These are phyloP conservation scores for Barnettozyma sp. DNA, from an alignment of 805 yeast species.

Conservation along the genomic window DNA sequence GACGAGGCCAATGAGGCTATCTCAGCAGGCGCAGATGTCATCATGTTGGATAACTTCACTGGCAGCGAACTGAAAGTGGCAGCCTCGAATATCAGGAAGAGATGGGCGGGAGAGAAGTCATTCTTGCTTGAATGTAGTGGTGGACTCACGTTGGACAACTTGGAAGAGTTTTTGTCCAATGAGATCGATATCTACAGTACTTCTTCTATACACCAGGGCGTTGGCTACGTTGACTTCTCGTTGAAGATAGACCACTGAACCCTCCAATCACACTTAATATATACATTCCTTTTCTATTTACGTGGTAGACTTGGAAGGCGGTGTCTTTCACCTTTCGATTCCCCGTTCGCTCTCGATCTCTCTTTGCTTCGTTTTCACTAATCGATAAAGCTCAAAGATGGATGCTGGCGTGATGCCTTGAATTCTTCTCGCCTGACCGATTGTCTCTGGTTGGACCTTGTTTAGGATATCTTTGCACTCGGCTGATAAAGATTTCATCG, in stretches of 20 bases:
- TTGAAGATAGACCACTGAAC: slow-evolving; percentile 52
- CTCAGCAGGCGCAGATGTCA: slow-evolving; percentile 89
- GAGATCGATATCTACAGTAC: slow-evolving; percentile 89
- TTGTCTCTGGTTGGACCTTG: slow-evolving; percentile 73
- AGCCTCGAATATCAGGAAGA: slow-evolving; percentile 53
- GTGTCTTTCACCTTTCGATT: background rate
- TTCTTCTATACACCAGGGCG: slow-evolving; percentile 89
- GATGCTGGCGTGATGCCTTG: slow-evolving; percentile 97
- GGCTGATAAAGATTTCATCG: slow-evolving; percentile 56
- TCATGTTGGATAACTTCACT: slow-evolving; percentile 86
- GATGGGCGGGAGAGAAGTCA: slow-evolving; percentile 41
- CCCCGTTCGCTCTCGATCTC: slow-evolving; percentile 19
- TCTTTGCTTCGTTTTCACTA: slow-evolving; percentile 30
- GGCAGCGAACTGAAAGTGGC: slow-evolving; percentile 58
- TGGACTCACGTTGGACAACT: slow-evolving; percentile 69
- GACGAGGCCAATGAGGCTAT: slow-evolving; percentile 90
- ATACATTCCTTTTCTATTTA: too few species aligned
- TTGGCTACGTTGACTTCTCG: slow-evolving; percentile 74
- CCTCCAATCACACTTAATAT: background rate
- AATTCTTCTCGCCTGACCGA: slow-evolving; percentile 92
- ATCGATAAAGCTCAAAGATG: slow-evolving; percentile 64
- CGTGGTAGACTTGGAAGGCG: too few species aligned
- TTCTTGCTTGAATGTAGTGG: slow-evolving; percentile 89
- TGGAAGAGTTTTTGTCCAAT: slow-evolving; percentile 57
- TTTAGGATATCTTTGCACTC: slow-evolving; percentile 70